Conservation (phyloP, 345 rosid species). For the Durio zibethinus region DNA sequence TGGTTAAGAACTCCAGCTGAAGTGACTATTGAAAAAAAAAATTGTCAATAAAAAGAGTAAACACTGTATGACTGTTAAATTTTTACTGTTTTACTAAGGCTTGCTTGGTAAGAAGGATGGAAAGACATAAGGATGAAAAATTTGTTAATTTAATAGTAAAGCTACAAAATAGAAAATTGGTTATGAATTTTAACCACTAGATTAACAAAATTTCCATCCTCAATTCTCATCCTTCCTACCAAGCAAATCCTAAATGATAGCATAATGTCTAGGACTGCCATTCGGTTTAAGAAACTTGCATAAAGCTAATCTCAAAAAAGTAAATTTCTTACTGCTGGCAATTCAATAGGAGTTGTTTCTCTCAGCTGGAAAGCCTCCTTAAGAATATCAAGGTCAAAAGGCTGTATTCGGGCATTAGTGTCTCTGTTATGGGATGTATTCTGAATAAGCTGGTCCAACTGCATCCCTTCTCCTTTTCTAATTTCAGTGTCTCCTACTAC, state of each 20-base stretch:
- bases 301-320: background rate
- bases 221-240: too few species aligned
- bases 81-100: background rate
- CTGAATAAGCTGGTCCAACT: constrained; percentile 69
- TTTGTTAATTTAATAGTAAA: too few species aligned
- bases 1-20: background rate
- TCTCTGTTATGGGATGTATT: constrained; percentile 41
- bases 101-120: too few species aligned
- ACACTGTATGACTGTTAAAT: background rate
- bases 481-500: constrained; percentile 83
- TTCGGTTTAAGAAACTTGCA: background rate
- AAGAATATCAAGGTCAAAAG: constrained; percentile 70
- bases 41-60: background rate
- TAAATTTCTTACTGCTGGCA: constrained; percentile 55
- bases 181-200: too few species aligned
- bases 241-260: too few species aligned
- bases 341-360: constrained; percentile 58
- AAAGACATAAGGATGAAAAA: too few species aligned
- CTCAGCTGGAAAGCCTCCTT: constrained; percentile 69
- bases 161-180: too few species aligned
- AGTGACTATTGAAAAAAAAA: background rate
- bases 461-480: constrained; percentile 93
- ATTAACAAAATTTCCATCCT: too few species aligned
- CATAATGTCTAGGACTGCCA: background rate
- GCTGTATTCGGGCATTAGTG: constrained; percentile 45